These are phyloP conservation scores for Monilinia vaccinii-corymbosi DNA, from an alignment of 2,329 filamentous ascomycete genomes.

Conservation along the genomic window DNA sequence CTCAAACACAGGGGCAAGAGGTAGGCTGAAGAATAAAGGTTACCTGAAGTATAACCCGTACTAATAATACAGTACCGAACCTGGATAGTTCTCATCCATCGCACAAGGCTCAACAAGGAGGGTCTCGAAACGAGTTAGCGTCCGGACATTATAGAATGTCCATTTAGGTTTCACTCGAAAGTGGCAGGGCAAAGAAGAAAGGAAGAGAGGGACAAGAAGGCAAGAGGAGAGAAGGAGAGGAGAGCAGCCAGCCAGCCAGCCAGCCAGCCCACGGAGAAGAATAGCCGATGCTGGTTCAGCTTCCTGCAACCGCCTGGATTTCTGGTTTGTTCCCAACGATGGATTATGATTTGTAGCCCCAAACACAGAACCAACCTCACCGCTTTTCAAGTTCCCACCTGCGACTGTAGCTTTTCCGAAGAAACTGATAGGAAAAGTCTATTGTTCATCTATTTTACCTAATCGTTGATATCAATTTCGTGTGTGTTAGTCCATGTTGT, in stretches of 20 bases:
- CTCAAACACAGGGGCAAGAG: not conserved
- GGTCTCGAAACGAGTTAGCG: not conserved
- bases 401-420: not conserved
- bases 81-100: not conserved
- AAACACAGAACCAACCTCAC: not conserved
- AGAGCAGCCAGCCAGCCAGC: too few species aligned
- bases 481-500: not conserved
- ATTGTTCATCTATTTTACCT: not conserved
- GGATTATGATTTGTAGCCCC: conserved; percentile 1
- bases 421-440: not conserved
- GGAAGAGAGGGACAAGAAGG: not conserved
- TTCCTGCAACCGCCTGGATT: not conserved
- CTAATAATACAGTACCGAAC: not conserved
- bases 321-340: not conserved
- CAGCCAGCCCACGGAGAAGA: not conserved
- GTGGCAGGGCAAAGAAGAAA: not conserved
- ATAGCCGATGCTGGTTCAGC: not conserved
- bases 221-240: too few species aligned
- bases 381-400: not conserved
- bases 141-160: conserved; percentile 3
- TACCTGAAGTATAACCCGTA: not conserved
- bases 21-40: not conserved
- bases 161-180: conserved; percentile 2
- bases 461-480: conserved; percentile 1
- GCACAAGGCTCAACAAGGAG: not conserved